Evolutionary conservation across 352 stramenopile genomes (phyloP).

Genomic region (Phytophthora vignae): DNA sequence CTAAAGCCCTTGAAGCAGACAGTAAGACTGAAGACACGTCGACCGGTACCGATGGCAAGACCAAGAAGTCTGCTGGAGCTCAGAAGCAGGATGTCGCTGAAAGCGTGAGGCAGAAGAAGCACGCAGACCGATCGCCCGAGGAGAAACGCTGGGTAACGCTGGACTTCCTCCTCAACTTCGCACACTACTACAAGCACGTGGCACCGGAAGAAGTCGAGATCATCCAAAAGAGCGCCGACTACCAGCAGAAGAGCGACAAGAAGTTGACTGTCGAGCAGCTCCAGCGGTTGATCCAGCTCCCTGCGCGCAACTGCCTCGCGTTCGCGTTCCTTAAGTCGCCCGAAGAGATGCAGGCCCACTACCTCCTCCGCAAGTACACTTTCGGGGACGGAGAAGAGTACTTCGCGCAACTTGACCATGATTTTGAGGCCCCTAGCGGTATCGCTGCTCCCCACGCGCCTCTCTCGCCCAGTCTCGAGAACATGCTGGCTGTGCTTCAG

Average conservation of each 20-base stretch:
- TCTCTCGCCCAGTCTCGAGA: slow-evolving; percentile 38
- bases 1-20: background rate
- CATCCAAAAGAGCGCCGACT: slow-evolving; percentile 63
- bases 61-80: background rate
- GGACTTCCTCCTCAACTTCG: slow-evolving; percentile 69
- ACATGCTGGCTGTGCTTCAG: slow-evolving; percentile 47
- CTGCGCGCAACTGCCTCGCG: slow-evolving; percentile 69
- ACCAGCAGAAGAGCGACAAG: slow-evolving; percentile 45
- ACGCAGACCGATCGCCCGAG: slow-evolving; percentile 50
- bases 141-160: slow-evolving; percentile 77
- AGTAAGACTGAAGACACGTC: background rate
- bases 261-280: slow-evolving; percentile 57
- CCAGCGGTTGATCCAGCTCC: slow-evolving; percentile 59
- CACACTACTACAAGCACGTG: slow-evolving; percentile 76
- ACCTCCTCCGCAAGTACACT: slow-evolving; percentile 73
- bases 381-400: slow-evolving; percentile 74
- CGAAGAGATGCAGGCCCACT: slow-evolving; percentile 66
- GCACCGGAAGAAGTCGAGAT: slow-evolving; percentile 62
- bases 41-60: background rate
- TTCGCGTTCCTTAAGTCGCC: slow-evolving; percentile 74
- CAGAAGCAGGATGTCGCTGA: slow-evolving; percentile 37
- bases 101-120: slow-evolving; percentile 56
- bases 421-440: slow-evolving; percentile 39
- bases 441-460: slow-evolving; percentile 22
- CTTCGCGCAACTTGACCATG: slow-evolving; percentile 53